Evolutionary conservation across 768 basidiomycete species (phyloP).

Genomic region (Mycena venus): DNA sequence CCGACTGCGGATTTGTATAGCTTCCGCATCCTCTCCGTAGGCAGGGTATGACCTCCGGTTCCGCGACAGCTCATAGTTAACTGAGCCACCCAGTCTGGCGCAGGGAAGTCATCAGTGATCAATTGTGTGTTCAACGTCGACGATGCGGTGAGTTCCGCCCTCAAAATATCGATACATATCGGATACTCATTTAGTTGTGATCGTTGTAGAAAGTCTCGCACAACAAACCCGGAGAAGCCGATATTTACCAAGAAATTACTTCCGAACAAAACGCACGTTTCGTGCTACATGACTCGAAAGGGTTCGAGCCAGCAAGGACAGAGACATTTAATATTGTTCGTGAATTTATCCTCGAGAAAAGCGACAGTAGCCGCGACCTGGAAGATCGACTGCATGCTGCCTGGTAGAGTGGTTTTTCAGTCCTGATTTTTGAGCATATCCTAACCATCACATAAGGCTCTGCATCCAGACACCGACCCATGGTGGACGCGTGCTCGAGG

Average conservation of each 20-base stretch:
- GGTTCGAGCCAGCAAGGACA: slow-evolving; percentile 45
- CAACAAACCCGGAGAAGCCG: slow-evolving; percentile 33
- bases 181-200: neutral
- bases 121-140: slow-evolving; percentile 7
- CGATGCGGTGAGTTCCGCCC: slow-evolving; percentile 37
- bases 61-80: neutral
- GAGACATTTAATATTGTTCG: slow-evolving; percentile 41
- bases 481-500: neutral
- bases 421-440: neutral
- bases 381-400: slow-evolving; percentile 47
- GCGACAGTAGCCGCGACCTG: slow-evolving; percentile 21
- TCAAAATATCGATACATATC: too few relatives aligned
- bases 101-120: neutral
- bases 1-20: neutral
- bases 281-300: slow-evolving; percentile 47
- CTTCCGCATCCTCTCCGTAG: neutral
- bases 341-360: slow-evolving; percentile 41
- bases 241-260: slow-evolving; percentile 44
- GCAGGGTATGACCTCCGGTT: neutral
- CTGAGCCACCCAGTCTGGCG: neutral
- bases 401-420: slow-evolving; percentile 25
- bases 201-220: slow-evolving; percentile 37
- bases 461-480: neutral
- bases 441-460: too few relatives aligned
- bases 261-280: slow-evolving; percentile 43